A percentile compares a stretch with the other conserved stretches of the same genome.
Conservation (phyloP, 345 rosid genomes). For the Odontarrhena argentea region DNA sequence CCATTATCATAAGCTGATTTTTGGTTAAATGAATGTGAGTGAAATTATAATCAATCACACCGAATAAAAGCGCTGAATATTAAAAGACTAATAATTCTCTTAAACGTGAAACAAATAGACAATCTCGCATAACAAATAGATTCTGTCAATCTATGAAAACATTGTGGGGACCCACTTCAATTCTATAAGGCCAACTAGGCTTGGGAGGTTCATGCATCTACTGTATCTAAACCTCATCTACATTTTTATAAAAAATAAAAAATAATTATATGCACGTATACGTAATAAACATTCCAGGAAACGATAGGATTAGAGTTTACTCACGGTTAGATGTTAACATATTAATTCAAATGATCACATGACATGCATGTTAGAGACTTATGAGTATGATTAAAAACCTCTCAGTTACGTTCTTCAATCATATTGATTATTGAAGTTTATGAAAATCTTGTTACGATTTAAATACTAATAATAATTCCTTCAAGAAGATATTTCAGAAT, state of each 20-base stretch:
- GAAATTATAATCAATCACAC: constrained; percentile 6
- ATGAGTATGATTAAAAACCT: background rate
- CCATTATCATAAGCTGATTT: background rate
- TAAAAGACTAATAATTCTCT: constrained; percentile 11
- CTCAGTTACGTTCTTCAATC: too few relatives aligned
- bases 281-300: constrained; percentile 6
- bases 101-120: constrained; percentile 29
- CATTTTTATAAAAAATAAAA: background rate
- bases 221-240: background rate
- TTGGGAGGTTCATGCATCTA: constrained; percentile 36
- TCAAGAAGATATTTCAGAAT: background rate
- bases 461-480: too few relatives aligned
- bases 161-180: constrained; percentile 29
- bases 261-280: background rate
- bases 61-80: constrained; percentile 8
- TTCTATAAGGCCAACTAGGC: constrained; percentile 31
- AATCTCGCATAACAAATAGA: constrained; percentile 29
- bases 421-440: too few relatives aligned
- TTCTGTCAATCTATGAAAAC: constrained; percentile 32
- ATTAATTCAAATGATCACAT: background rate
- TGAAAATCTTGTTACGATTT: too few relatives aligned
- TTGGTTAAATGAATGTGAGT: background rate
- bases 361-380: background rate
- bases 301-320: background rate
- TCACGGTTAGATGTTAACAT: background rate